These are phyloP conservation scores for Rosa persica DNA, from an alignment of 306 rosid genomes.

Conservation along the genomic window DNA sequence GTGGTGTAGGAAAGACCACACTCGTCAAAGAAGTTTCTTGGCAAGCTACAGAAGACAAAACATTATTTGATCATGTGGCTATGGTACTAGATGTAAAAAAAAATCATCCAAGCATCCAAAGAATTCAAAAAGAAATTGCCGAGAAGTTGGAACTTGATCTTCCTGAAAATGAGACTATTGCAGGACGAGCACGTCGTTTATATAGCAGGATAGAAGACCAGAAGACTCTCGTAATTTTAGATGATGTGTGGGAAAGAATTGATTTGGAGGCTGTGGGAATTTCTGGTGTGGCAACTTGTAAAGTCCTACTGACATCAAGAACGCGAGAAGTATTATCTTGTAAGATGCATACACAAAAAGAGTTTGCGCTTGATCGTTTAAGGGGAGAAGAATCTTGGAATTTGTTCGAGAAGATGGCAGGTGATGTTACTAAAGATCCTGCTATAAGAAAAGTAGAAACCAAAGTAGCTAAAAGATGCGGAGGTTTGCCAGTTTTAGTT, in stretches of 20 bases:
- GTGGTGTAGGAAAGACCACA: conserved; percentile 21
- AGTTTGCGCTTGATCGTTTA: neutral
- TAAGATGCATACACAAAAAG: neutral
- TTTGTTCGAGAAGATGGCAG: neutral
- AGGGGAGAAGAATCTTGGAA: neutral
- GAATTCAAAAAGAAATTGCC: conserved; percentile 5
- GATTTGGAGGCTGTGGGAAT: conserved; percentile 6
- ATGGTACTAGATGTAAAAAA: too few species aligned
- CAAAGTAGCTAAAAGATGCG: neutral
- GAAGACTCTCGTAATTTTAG: conserved; percentile 21
- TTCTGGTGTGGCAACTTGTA: neutral
- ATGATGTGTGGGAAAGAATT: conserved; percentile 36
- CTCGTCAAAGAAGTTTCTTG: neutral
- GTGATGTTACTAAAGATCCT: neutral
- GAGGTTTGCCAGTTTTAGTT: neutral
- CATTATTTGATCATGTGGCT: neutral
- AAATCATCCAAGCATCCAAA: neutral
- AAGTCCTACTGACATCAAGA: neutral
- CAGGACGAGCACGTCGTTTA: neutral
- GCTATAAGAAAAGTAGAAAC: neutral
- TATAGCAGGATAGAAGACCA: neutral
- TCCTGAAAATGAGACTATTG: too few species aligned
- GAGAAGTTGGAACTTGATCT: conserved; percentile 15
- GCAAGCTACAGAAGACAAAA: neutral
- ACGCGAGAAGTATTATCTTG: neutral